A percentile compares a stretch with the other conserved stretches of the same genome.
Evolutionary conservation across 2,329 filamentous ascomycete species (phyloP).

Genomic region (Nothomitra cinnamomea): DNA sequence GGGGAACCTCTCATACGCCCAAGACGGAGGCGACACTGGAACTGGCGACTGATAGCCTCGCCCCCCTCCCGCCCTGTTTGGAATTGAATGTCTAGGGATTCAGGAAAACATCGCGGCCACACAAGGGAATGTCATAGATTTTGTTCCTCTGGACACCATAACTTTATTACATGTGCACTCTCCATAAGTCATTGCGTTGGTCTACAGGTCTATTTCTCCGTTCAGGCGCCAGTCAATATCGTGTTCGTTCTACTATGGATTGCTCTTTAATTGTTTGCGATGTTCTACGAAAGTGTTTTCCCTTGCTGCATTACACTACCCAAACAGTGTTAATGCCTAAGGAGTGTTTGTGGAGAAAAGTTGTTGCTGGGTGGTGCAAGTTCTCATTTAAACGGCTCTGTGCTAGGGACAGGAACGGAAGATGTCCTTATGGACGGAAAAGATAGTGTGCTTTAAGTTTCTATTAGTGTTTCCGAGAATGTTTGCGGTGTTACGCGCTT

Average conservation of each 20-base stretch:
- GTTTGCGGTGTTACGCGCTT: no score
- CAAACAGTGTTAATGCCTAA: neutral
- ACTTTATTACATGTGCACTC: neutral
- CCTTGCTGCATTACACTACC: neutral
- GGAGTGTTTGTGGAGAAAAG: neutral
- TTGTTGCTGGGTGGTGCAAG: neutral
- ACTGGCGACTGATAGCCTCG: constrained; percentile 2
- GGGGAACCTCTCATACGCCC: neutral
- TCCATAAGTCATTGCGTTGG: neutral
- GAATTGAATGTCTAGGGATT: neutral
- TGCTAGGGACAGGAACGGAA: neutral
- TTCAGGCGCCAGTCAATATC: neutral
- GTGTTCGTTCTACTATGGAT: neutral
- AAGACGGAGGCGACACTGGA: constrained; percentile 6
- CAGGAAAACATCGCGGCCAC: neutral
- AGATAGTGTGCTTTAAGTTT: neutral
- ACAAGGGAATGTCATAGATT: constrained; percentile 2
- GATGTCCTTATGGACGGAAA: neutral
- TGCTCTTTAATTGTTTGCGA: neutral
- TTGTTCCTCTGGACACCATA: neutral
- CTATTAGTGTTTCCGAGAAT: no score
- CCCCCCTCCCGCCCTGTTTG: neutral
- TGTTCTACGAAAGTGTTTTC: neutral
- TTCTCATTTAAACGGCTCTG: neutral
- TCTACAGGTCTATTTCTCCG: neutral